Conservation (phyloP, 805 yeast species). For the Metschnikowia lunata region DNA sequence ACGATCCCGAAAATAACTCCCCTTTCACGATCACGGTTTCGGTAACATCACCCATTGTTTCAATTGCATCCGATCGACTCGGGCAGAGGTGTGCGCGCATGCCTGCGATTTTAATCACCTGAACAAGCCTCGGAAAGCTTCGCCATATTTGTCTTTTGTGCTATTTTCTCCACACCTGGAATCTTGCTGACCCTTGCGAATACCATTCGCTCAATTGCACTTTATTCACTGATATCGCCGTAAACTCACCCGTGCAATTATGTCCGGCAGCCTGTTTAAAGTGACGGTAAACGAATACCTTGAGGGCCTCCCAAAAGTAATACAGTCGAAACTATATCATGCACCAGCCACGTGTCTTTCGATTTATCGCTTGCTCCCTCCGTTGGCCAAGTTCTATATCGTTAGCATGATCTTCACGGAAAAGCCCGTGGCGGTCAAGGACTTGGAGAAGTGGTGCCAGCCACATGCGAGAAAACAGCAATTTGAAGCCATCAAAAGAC, state of each 20-base stretch:
- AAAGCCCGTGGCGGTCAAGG: constrained; percentile 60
- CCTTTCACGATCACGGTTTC: too few species aligned
- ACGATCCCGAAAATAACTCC: too few species aligned
- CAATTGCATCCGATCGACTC: too few species aligned
- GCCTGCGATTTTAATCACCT: background rate
- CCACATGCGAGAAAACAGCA: constrained; percentile 54
- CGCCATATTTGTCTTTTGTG: background rate
- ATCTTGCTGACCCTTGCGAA: background rate
- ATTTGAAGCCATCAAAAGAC: constrained; percentile 72
- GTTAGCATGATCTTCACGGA: constrained; percentile 85
- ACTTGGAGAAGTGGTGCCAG: constrained; percentile 73
- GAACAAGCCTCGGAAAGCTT: background rate
- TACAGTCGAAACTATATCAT: constrained; percentile 76
- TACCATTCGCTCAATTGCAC: too few species aligned
- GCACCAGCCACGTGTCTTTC: constrained; percentile 92
- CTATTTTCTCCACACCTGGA: background rate
- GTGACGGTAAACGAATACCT: constrained; percentile 82
- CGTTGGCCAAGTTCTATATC: constrained; percentile 82
- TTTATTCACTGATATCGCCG: too few species aligned
- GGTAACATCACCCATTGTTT: too few species aligned
- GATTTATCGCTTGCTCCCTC: constrained; percentile 82
- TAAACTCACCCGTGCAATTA: background rate
- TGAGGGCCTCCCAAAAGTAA: constrained; percentile 82
- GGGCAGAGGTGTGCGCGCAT: background rate
- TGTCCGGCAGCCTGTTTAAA: constrained; percentile 38